A percentile compares a stretch with the other conserved stretches of the same genome.
These are phyloP conservation scores for Trametes cinnabarina DNA, from an alignment of 768 basidiomycete genomes.

Conservation along the genomic window DNA sequence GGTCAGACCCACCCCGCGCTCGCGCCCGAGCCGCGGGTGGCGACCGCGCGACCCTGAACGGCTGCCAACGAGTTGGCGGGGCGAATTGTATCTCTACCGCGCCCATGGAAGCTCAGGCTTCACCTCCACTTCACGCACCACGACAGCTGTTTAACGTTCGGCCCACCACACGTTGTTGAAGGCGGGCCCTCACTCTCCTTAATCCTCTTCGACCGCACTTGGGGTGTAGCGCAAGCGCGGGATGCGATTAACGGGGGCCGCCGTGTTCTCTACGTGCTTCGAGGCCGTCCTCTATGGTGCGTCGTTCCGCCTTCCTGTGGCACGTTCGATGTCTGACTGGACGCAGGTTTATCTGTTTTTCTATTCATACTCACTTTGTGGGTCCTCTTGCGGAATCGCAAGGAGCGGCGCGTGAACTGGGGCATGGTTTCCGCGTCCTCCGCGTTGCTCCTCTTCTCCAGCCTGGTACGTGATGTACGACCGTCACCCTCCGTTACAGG, in stretches of 20 bases:
- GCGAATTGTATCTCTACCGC: no score
- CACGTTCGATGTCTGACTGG: not conserved
- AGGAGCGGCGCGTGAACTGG: conserved; percentile 16
- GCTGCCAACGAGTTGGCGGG: no score
- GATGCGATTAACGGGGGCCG: conserved; percentile 6
- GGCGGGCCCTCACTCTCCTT: no score
- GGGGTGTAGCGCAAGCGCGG: not conserved
- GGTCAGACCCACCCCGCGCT: no score
- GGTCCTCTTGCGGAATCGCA: conserved; percentile 22
- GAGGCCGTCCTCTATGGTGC: conserved; percentile 25
- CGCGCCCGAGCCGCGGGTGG: no score
- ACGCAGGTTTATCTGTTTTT: conserved; percentile 19
- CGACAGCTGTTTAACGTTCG: no score
- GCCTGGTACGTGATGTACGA: conserved; percentile 10
- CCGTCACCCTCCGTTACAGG: not conserved
- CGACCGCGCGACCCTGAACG: no score
- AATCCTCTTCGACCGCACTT: no score
- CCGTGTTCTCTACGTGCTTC: conserved; percentile 20
- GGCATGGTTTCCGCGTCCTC: conserved; percentile 16
- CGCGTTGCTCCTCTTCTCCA: conserved; percentile 17
- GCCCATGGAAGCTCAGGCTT: no score
- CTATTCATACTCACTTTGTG: conserved; percentile 25
- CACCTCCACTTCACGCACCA: no score
- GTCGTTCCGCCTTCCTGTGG: not conserved
- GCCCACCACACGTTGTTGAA: no score